phyloP scores from a whole-genome alignment of 2,329 filamentous ascomycete genomes.

The Pestalotiopsis sp. region DNA sequence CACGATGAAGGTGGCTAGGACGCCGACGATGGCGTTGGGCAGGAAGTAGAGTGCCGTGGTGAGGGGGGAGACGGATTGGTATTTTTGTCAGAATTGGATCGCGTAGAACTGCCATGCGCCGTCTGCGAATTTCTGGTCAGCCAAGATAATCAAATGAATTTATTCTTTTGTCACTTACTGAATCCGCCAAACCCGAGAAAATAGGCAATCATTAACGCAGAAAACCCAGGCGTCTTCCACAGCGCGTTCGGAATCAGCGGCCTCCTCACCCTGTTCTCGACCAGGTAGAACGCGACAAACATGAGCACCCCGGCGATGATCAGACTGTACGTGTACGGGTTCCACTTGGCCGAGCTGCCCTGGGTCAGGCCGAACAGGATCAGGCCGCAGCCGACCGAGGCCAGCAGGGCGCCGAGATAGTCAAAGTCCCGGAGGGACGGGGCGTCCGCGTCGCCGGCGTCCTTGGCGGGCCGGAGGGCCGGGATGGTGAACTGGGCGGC shows the following conservation, averaged over 20 bases:
- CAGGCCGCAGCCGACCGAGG: constrained; percentile 30
- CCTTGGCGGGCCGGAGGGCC: constrained; percentile 29
- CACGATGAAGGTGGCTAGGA: constrained; percentile 45
- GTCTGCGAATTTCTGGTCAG: constrained; percentile 11
- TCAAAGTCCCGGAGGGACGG: constrained; percentile 23
- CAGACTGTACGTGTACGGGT: constrained; percentile 34
- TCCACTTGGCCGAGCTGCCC: constrained; percentile 32
- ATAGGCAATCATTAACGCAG: constrained; percentile 41
- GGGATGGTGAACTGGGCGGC: constrained; percentile 41
- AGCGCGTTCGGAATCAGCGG: constrained; percentile 34
- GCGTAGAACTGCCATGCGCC: constrained; percentile 36
- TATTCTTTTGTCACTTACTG: constrained; percentile 14
- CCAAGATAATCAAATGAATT: not conserved
- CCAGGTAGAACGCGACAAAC: constrained; percentile 30
- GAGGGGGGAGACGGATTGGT: constrained; percentile 32
- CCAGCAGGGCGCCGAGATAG: constrained; percentile 29
- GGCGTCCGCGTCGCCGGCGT: constrained; percentile 22
- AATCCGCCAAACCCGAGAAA: constrained; percentile 38
- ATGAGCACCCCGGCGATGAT: constrained; percentile 31
- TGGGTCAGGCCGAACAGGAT: constrained; percentile 36
- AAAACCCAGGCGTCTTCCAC: constrained; percentile 43
- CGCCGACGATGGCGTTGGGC: constrained; percentile 43
- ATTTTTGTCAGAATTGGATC: constrained; percentile 28
- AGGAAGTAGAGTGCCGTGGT: constrained; percentile 43
- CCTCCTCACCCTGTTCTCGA: constrained; percentile 29